Evolutionary conservation across 2,329 filamentous ascomycete species (phyloP).

Genomic region (Talaromyces sp.): DNA sequence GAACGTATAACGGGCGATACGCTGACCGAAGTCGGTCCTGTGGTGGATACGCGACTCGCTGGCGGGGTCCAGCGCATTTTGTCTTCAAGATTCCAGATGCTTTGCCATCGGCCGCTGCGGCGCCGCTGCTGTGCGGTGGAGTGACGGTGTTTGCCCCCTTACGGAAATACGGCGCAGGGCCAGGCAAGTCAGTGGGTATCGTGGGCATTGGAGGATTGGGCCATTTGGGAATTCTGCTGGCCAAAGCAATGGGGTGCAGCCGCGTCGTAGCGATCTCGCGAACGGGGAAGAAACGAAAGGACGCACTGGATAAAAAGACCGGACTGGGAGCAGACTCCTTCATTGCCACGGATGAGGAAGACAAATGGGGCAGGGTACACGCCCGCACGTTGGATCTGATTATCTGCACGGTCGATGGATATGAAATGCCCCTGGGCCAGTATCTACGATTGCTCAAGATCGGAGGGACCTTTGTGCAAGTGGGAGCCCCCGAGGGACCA

Average conservation of each 20-base stretch:
- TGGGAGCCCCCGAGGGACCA: constrained; percentile 61
- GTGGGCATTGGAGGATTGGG: constrained; percentile 66
- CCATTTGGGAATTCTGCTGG: constrained; percentile 68
- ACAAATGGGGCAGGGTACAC: constrained; percentile 49
- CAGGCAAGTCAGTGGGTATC: constrained; percentile 65
- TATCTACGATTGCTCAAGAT: constrained; percentile 59
- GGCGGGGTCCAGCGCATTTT: constrained; percentile 31
- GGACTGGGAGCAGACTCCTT: constrained; percentile 51
- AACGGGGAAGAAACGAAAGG: constrained; percentile 45
- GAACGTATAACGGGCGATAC: constrained; percentile 35
- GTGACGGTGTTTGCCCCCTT: constrained; percentile 52
- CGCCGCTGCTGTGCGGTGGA: constrained; percentile 35
- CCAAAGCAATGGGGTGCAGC: constrained; percentile 65
- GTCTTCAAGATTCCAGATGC: constrained; percentile 34
- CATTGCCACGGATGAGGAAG: constrained; percentile 55
- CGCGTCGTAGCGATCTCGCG: constrained; percentile 55
- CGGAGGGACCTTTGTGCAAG: constrained; percentile 60
- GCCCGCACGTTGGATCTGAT: constrained; percentile 51
- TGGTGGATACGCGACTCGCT: constrained; percentile 28
- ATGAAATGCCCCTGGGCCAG: constrained; percentile 58
- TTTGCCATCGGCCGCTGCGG: constrained; percentile 26
- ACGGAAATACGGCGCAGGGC: constrained; percentile 52
- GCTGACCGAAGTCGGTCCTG: constrained; percentile 31
- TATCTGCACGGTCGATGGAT: constrained; percentile 53
- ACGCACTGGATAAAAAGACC: constrained; percentile 38